Conservation (phyloP, 1,139 yeast genomes). For the Kurtzmaniella quercitrusa region DNA sequence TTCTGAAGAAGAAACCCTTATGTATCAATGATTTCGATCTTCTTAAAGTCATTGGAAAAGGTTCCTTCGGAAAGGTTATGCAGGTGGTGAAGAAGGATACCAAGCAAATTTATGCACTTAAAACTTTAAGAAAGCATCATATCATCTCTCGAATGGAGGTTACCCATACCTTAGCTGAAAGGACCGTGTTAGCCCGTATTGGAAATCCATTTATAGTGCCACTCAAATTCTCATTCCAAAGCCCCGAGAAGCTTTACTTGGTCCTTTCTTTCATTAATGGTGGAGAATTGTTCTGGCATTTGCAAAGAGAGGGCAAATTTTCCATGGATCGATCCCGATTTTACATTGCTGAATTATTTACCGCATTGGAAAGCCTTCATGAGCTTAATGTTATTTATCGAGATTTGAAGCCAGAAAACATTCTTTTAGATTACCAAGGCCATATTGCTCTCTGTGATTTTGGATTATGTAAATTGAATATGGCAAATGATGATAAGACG, state of each 20-base stretch:
- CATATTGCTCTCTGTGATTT: constrained; percentile 97
- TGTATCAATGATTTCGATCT: constrained; percentile 89
- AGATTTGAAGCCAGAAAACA: constrained; percentile 94
- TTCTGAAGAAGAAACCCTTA: constrained; percentile 60
- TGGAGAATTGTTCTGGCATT: constrained; percentile 93
- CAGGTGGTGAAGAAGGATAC: constrained; percentile 96
- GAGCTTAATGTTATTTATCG: constrained; percentile 89
- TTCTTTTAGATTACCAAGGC: constrained; percentile 89
- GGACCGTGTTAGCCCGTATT: constrained; percentile 90
- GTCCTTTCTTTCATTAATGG: constrained; percentile 94
- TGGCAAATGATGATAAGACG: constrained; percentile 85
- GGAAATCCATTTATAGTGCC: constrained; percentile 99
- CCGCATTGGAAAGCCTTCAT: constrained; percentile 90
- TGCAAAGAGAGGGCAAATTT: constrained; percentile 87
- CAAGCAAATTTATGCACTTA: constrained; percentile 87
- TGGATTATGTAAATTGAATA: constrained; percentile 91
- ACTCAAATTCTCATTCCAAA: constrained; percentile 88
- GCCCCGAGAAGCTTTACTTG: constrained; percentile 87
- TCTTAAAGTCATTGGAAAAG: constrained; percentile 93
- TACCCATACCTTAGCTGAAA: constrained; percentile 91
- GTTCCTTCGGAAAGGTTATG: constrained; percentile 98
- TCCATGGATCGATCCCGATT: constrained; percentile 86
- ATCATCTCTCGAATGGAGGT: constrained; percentile 93
- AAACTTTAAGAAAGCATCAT: constrained; percentile 89
- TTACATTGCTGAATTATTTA: constrained; percentile 87